phyloP scores from a whole-genome alignment of 2,329 filamentous ascomycete genomes.

The Geosmithia flava region DNA sequence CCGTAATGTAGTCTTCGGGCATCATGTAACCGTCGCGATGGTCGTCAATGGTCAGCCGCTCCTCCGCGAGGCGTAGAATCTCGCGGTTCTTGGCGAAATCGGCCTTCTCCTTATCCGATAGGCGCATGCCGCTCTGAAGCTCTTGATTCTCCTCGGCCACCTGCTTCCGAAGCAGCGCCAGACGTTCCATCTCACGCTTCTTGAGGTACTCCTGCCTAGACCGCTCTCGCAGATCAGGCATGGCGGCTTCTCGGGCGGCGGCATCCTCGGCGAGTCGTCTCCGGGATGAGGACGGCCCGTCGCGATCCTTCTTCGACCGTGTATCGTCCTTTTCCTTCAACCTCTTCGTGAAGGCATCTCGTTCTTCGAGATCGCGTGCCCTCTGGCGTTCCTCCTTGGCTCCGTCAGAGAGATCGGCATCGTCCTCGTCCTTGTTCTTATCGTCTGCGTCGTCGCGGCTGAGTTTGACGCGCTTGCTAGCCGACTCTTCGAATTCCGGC shows the following conservation, averaged over 20 bases:
- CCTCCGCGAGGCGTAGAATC: conserved; percentile 68
- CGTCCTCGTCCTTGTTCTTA: conserved; percentile 36
- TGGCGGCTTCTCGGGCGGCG: conserved; percentile 53
- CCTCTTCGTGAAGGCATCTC: conserved; percentile 69
- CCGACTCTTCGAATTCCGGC: conserved; percentile 54
- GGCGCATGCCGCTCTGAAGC: conserved; percentile 57
- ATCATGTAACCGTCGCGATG: conserved; percentile 85
- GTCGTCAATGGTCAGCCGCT: conserved; percentile 78
- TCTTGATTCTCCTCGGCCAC: conserved; percentile 83
- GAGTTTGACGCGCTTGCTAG: conserved; percentile 58
- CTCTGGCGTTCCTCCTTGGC: conserved; percentile 44
- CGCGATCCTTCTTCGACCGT: conserved; percentile 53
- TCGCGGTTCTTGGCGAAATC: conserved; percentile 87
- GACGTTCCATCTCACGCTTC: conserved; percentile 77
- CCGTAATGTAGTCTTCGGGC: conserved; percentile 90
- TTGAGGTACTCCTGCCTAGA: conserved; percentile 88
- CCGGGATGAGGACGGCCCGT: conserved; percentile 45
- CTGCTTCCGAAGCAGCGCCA: conserved; percentile 79
- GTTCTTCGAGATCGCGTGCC: conserved; percentile 58
- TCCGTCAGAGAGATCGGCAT: conserved; percentile 45
- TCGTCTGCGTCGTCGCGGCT: conserved; percentile 36
- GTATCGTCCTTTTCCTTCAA: conserved; percentile 60
- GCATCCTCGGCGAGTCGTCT: conserved; percentile 40
- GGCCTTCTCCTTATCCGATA: conserved; percentile 69
- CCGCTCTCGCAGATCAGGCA: conserved; percentile 69